Conservation (phyloP, 1,139 yeast species). For the Nakaseomyces kungkrabaensis region DNA sequence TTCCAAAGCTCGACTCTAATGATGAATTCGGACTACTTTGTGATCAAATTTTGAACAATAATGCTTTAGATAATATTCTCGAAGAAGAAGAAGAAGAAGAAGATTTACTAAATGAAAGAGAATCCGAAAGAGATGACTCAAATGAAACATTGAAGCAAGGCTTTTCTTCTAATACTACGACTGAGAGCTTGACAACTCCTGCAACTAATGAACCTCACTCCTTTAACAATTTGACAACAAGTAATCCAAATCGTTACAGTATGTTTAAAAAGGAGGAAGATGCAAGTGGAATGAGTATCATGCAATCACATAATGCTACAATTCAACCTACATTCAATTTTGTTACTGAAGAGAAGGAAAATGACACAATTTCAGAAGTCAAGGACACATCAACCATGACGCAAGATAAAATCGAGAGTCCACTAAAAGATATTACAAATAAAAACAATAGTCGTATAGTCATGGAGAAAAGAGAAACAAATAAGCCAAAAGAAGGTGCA, state of each 20-base stretch:
- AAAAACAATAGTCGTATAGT: background rate
- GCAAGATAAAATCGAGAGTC: constrained; percentile 1
- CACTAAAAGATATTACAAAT: constrained; percentile 13
- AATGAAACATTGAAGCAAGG: background rate
- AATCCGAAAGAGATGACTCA: background rate
- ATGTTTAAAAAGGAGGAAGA: background rate
- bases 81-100: constrained; percentile 21
- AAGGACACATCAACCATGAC: background rate
- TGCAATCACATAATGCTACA: background rate
- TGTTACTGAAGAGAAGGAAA: background rate
- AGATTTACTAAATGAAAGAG: background rate
- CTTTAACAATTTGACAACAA: background rate
- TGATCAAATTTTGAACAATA: constrained; percentile 26
- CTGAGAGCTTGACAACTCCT: background rate
- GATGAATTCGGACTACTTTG: constrained; percentile 25
- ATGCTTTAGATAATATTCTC: constrained; percentile 19
- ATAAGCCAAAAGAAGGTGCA: constrained; percentile 3
- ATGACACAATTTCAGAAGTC: background rate
- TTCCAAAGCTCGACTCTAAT: constrained; percentile 17
- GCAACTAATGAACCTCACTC: background rate
- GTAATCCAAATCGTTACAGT: background rate
- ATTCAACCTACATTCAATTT: constrained; percentile 1
- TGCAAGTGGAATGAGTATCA: background rate
- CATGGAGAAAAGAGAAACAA: background rate
- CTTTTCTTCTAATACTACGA: background rate